Conservation (phyloP, 306 rosid species). For the Cucumis sativus region Cucumber_9930_V3 NC_026655.2:5115001-5115500, state of each 20-base stretch:
- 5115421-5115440: neutral
- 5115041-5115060: too few species aligned
- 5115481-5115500: neutral
- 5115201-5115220: neutral
- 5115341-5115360: neutral
- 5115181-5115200: constrained; percentile 1
- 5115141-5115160: neutral
- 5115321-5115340: neutral
- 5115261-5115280: neutral
- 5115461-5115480: too few species aligned
- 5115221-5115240: neutral
- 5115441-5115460: too few species aligned
- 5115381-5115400: neutral
- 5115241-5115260: constrained; percentile 6
- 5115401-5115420: neutral
- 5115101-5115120: too few species aligned
- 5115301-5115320: neutral
- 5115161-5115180: neutral
- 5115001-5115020: too few species aligned
- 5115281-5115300: neutral
- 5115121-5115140: too few species aligned
- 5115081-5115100: too few species aligned
- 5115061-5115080: too few species aligned
- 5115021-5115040: too few species aligned
- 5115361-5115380: neutral